A percentile compares a stretch with the other conserved stretches of the same genome.
phyloP scores from a whole-genome alignment of 306 rosid genomes.

The cucumber (Cucumis sativus) region Cucumber_9930_V3 NC_026661.2:4021001-4021500 shows the following conservation, averaged over 20 bases:
- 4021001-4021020: slow-evolving; percentile 51
- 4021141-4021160: background rate
- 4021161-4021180: background rate
- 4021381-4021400: background rate
- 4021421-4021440: background rate
- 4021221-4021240: slow-evolving; percentile 6
- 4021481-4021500: background rate
- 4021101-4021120: slow-evolving; percentile 4
- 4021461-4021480: background rate
- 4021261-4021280: background rate
- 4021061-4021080: background rate
- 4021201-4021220: background rate
- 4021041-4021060: background rate
- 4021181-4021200: background rate
- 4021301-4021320: background rate
- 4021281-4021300: background rate
- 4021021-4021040: background rate
- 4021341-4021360: background rate
- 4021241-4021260: background rate
- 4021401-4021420: background rate
- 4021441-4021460: background rate
- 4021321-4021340: background rate
- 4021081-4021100: background rate
- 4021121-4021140: background rate
- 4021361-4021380: background rate